Evolutionary conservation across 2,329 filamentous ascomycete species (phyloP).

Genomic region (Xylaria sp.): DNA sequence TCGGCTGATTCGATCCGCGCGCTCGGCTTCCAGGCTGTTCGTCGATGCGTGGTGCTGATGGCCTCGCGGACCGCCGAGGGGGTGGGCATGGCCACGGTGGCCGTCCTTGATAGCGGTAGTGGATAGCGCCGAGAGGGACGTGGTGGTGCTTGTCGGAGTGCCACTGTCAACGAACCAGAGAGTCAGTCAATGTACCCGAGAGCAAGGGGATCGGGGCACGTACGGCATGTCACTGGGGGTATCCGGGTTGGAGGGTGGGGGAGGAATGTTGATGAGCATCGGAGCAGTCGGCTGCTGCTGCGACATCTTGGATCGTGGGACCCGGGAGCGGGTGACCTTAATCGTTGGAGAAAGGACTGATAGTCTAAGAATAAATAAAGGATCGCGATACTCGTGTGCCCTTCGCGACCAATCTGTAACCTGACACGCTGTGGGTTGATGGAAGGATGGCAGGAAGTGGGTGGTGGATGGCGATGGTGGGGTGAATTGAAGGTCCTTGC

Average conservation of each 20-base stretch:
- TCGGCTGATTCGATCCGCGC: conserved; percentile 92
- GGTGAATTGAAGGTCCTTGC: not conserved
- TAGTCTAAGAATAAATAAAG: not conserved
- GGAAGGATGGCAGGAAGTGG: not conserved
- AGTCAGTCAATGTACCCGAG: conserved; percentile 24
- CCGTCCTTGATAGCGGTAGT: conserved; percentile 97
- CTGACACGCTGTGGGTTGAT: not conserved
- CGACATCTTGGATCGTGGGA: conserved; percentile 31
- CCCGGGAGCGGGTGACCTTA: not conserved
- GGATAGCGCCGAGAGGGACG: conserved; percentile 86
- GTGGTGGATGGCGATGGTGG: not conserved
- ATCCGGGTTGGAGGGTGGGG: conserved; percentile 77
- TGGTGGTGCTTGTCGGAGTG: conserved; percentile 90
- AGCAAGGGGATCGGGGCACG: conserved; percentile 41
- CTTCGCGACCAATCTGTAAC: not conserved
- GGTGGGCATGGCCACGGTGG: conserved; percentile 76
- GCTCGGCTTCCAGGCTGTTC: conserved; percentile 84
- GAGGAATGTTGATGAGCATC: conserved; percentile 82
- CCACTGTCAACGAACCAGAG: conserved; percentile 58
- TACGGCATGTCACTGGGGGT: conserved; percentile 91
- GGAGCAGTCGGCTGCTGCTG: conserved; percentile 50
- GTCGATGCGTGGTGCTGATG: conserved; percentile 64
- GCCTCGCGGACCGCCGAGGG: conserved; percentile 55
- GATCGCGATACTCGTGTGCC: not conserved
- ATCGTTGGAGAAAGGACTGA: not conserved